phyloP scores from a whole-genome alignment of 331 rosid genomes.

The Saraca asoca region DNA sequence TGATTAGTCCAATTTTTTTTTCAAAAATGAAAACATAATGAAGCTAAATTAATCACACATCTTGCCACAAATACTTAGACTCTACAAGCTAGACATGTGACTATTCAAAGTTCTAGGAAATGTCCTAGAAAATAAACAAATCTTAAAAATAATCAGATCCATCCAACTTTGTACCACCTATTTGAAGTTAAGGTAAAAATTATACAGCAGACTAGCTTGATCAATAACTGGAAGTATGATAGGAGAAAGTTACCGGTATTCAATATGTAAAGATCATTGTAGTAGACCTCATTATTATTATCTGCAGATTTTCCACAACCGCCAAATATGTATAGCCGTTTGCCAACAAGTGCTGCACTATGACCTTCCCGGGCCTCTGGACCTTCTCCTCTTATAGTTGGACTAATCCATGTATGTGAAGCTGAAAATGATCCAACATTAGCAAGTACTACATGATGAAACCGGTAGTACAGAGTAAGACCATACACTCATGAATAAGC shows the following conservation, averaged over 20 bases:
- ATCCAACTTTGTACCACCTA: constrained; percentile 6
- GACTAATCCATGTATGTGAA: constrained; percentile 76
- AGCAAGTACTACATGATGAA: constrained; percentile 12
- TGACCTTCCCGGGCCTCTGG: constrained; percentile 99
- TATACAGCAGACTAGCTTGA: constrained; percentile 10
- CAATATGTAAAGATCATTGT: constrained; percentile 88
- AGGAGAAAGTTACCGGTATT: constrained; percentile 67
- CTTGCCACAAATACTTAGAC: no score
- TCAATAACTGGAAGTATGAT: constrained; percentile 19
- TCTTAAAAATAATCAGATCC: constrained; percentile 1
- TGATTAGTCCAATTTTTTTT: constrained; percentile 11
- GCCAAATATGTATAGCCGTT: constrained; percentile 82
- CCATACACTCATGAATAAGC: background rate
- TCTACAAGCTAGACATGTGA: background rate
- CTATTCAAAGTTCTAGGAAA: constrained; percentile 13
- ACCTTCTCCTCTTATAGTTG: constrained; percentile 81
- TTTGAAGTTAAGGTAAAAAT: constrained; percentile 1
- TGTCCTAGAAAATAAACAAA: constrained; percentile 14
- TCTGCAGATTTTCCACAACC: constrained; percentile 86
- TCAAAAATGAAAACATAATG: no score
- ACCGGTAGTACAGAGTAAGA: constrained; percentile 6
- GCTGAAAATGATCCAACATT: constrained; percentile 49
- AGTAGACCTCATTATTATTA: constrained; percentile 65
- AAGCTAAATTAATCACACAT: no score
- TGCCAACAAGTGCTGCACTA: constrained; percentile 84